These are phyloP conservation scores for Aureobasidium sp. DNA, from an alignment of 2,329 filamentous ascomycete species.

Conservation along the genomic window DNA sequence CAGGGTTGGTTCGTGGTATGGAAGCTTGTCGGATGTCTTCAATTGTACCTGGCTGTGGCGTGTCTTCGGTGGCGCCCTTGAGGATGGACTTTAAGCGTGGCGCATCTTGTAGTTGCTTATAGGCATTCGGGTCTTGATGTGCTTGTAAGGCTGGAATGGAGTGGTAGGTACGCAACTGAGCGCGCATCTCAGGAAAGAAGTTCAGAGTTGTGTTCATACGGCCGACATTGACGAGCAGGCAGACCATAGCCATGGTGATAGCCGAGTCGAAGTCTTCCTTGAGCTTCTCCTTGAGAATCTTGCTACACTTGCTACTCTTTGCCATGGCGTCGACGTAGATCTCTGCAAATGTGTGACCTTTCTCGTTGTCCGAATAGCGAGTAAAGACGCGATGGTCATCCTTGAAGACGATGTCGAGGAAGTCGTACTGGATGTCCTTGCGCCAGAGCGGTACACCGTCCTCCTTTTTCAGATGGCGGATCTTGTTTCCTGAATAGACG, in stretches of 20 bases:
- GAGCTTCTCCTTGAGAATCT: constrained; percentile 94
- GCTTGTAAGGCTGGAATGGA: constrained; percentile 95
- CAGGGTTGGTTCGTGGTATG: constrained; percentile 83
- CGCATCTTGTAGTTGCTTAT: constrained; percentile 96
- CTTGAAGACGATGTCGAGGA: constrained; percentile 72
- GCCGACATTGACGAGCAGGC: constrained; percentile 90
- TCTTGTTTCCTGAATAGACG: constrained; percentile 66
- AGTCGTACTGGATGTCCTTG: constrained; percentile 83
- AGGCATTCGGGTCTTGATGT: constrained; percentile 87
- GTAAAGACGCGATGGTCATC: constrained; percentile 73
- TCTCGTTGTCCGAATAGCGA: constrained; percentile 77
- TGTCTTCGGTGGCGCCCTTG: constrained; percentile 93
- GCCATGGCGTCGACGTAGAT: constrained; percentile 99
- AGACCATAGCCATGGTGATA: constrained; percentile 99
- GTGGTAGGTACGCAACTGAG: constrained; percentile 93
- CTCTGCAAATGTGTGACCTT: constrained; percentile 75
- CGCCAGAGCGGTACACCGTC: constrained; percentile 83
- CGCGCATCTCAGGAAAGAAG: constrained; percentile 99
- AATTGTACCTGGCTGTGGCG: constrained; percentile 70
- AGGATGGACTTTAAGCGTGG: constrained; percentile 93
- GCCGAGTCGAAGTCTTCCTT: constrained; percentile 85
- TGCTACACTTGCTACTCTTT: constrained; percentile 96
- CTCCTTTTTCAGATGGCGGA: constrained; percentile 79
- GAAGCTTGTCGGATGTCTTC: constrained; percentile 65
- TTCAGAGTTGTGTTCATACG: constrained; percentile 99